phyloP scores from a whole-genome alignment of 345 rosid genomes.

The Mercurialis annua region DNA sequence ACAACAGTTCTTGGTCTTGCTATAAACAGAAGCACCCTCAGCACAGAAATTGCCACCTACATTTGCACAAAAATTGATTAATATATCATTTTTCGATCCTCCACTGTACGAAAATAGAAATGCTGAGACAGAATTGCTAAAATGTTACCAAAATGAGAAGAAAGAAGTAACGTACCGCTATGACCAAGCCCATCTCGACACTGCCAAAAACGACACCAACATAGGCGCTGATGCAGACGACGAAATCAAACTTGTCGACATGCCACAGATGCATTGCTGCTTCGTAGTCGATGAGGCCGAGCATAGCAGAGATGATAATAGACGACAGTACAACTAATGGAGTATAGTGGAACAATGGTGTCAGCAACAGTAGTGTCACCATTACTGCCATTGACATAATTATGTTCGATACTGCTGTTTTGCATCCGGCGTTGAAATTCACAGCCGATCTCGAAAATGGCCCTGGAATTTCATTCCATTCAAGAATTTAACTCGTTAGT shows the following conservation, averaged over 20 bases:
- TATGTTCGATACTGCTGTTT: conserved; percentile 78
- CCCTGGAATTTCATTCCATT: conserved; percentile 38
- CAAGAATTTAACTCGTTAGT: neutral
- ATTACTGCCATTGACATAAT: conserved; percentile 89
- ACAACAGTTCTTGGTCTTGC: conserved; percentile 73
- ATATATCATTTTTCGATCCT: too few species aligned
- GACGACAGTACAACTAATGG: conserved; percentile 90
- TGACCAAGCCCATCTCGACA: conserved; percentile 68
- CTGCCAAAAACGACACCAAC: conserved; percentile 83
- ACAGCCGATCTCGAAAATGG: conserved; percentile 95
- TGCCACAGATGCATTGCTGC: conserved; percentile 81
- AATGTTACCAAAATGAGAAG: too few species aligned
- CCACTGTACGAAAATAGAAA: too few species aligned
- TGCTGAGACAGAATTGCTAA: too few species aligned
- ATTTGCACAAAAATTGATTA: too few species aligned
- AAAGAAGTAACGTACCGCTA: conserved; percentile 42
- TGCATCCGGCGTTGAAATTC: conserved; percentile 92
- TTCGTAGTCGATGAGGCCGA: conserved; percentile 83
- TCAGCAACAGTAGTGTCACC: conserved; percentile 73
- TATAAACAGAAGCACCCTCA: conserved; percentile 65
- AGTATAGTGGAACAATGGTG: conserved; percentile 86
- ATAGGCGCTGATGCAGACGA: conserved; percentile 73
- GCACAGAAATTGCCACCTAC: conserved; percentile 65
- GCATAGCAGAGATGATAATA: conserved; percentile 79
- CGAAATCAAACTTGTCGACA: conserved; percentile 82